Evolutionary conservation across 352 stramenopile genomes (phyloP).

Genomic region (Phytopythium kandeliae): DNA sequence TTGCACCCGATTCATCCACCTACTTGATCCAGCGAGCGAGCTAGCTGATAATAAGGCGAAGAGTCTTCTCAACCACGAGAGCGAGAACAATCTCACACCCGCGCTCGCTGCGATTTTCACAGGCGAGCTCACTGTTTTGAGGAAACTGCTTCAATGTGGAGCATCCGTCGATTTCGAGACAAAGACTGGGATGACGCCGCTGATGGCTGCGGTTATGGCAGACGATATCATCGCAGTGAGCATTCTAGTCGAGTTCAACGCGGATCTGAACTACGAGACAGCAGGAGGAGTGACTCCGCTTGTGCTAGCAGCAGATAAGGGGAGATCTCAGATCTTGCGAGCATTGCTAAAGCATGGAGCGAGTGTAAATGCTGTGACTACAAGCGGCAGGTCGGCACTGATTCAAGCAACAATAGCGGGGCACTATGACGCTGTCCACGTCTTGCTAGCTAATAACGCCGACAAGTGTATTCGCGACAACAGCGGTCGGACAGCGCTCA

Average conservation of each 20-base stretch:
- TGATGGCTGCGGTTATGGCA: slow-evolving; percentile 39
- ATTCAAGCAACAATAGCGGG: slow-evolving; percentile 43
- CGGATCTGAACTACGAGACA: slow-evolving; percentile 30
- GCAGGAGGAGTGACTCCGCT: slow-evolving; percentile 24
- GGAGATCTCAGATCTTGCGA: slow-evolving; percentile 25
- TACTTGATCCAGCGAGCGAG: slow-evolving; percentile 23
- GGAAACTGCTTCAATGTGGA: slow-evolving; percentile 42
- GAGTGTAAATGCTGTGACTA: slow-evolving; percentile 26
- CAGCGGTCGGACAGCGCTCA: slow-evolving; percentile 20
- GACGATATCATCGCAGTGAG: slow-evolving; percentile 37
- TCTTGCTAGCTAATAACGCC: slow-evolving; percentile 38
- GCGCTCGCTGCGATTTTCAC: slow-evolving; percentile 41
- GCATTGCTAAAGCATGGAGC: slow-evolving; percentile 31
- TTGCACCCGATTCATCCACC: slow-evolving; percentile 29
- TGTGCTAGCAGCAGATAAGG: slow-evolving; percentile 49
- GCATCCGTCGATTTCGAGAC: slow-evolving; percentile 41
- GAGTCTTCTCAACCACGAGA: slow-evolving; percentile 42
- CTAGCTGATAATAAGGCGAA: slow-evolving; percentile 10
- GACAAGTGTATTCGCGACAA: slow-evolving; percentile 20
- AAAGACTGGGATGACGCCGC: slow-evolving; percentile 33
- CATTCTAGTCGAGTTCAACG: slow-evolving; percentile 45
- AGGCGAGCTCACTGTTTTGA: slow-evolving; percentile 23
- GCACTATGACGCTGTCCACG: slow-evolving; percentile 26
- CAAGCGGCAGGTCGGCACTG: slow-evolving; percentile 23
- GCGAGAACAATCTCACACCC: slow-evolving; percentile 46